Conservation (phyloP, 495 filamentous ascomycete genomes). For the Talaromyces borbonicus region DNA sequence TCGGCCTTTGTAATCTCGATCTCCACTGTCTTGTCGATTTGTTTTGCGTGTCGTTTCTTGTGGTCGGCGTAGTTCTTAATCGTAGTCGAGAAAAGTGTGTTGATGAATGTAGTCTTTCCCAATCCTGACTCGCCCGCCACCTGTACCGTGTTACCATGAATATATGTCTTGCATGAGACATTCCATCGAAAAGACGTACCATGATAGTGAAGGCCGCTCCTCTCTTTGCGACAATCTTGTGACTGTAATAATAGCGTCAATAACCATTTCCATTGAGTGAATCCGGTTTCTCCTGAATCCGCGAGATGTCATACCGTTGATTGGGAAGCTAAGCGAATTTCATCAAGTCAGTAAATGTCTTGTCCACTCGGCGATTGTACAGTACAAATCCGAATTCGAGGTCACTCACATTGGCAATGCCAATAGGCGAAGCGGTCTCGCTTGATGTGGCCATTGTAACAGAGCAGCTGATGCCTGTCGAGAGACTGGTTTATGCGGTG, state of each 20-base stretch:
- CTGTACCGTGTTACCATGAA: slow-evolving; percentile 34
- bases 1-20: slow-evolving; percentile 99
- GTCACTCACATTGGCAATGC: slow-evolving; percentile 87
- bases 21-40: slow-evolving; percentile 98
- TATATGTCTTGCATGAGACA: background rate
- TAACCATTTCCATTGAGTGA: background rate
- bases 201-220: slow-evolving; percentile 99
- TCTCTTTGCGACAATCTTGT: slow-evolving; percentile 99
- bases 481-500: too few relatives aligned
- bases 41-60: slow-evolving; percentile 96
- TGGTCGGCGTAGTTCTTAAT: slow-evolving; percentile 99
- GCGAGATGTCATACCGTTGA: slow-evolving; percentile 53
- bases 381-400: background rate
- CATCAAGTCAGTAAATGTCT: slow-evolving; percentile 12
- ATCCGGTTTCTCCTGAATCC: too few relatives aligned
- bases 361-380: background rate
- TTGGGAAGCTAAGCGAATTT: slow-evolving; percentile 60
- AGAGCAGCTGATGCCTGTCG: slow-evolving; percentile 14
- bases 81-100: slow-evolving; percentile 98
- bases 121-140: slow-evolving; percentile 97
- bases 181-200: slow-evolving; percentile 44
- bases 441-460: slow-evolving; percentile 62
- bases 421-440: slow-evolving; percentile 88
- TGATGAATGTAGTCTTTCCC: slow-evolving; percentile 99
- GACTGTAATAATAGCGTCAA: slow-evolving; percentile 40